phyloP scores from a whole-genome alignment of 2,329 filamentous ascomycete species.

The Trichoderma sp. region DNA sequence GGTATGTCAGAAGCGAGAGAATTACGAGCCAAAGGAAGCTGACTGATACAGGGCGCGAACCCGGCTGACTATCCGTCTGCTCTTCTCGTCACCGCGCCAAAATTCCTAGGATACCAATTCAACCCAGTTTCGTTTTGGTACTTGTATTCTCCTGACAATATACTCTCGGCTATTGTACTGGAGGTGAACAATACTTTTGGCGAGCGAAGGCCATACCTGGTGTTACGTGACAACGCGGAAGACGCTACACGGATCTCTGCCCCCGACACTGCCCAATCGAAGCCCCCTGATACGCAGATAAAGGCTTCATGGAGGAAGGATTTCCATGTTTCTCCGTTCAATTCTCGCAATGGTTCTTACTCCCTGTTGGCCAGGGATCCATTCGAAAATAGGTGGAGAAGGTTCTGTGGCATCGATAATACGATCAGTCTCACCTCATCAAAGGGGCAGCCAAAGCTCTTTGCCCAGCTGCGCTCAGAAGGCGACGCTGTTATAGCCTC shows the following conservation, averaged over 20 bases:
- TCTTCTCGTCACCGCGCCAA: slow-evolving; percentile 72
- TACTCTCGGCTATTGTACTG: slow-evolving; percentile 66
- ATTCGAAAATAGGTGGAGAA: slow-evolving; percentile 45
- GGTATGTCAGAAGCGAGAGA: slow-evolving; percentile 44
- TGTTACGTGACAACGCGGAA: slow-evolving; percentile 36
- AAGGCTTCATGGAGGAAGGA: slow-evolving; percentile 65
- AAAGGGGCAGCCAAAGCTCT: slow-evolving; percentile 62
- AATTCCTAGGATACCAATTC: slow-evolving; percentile 71
- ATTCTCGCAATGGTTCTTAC: slow-evolving; percentile 61
- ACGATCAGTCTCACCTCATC: slow-evolving; percentile 65
- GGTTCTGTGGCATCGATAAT: slow-evolving; percentile 54
- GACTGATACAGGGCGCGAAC: slow-evolving; percentile 55
- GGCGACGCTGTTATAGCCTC: slow-evolving; percentile 55
- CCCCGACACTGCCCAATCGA: background rate
- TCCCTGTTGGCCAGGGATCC: slow-evolving; percentile 54
- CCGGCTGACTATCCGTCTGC: slow-evolving; percentile 65
- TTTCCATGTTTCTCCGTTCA: slow-evolving; percentile 79
- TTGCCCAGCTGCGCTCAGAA: slow-evolving; percentile 62
- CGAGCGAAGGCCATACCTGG: slow-evolving; percentile 58
- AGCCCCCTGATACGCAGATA: slow-evolving; percentile 43
- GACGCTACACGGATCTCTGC: slow-evolving; percentile 30
- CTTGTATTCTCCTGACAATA: slow-evolving; percentile 63
- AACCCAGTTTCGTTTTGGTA: slow-evolving; percentile 83
- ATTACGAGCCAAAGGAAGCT: slow-evolving; percentile 18
- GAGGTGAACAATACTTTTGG: slow-evolving; percentile 81